Evolutionary conservation across 176 grass and related monocot species (phyloP).

Genomic region (Phragmites australis): DNA sequence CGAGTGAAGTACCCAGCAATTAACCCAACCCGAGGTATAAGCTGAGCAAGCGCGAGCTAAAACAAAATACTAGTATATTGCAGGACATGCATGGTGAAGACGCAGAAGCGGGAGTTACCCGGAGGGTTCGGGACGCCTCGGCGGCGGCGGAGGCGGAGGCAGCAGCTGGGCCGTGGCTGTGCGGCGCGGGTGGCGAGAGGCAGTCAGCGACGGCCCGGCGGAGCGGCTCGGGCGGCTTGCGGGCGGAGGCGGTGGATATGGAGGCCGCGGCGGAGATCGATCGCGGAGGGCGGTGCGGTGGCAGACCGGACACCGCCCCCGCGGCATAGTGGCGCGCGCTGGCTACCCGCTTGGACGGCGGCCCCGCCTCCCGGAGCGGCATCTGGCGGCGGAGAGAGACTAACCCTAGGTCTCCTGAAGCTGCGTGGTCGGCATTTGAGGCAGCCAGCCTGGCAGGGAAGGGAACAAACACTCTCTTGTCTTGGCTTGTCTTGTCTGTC

Average conservation of each 20-base stretch:
- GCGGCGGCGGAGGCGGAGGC: conserved; percentile 54
- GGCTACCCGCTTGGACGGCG: conserved; percentile 46
- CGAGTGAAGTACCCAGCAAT: too few relatives aligned
- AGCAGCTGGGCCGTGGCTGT: conserved; percentile 61
- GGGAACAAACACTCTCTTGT: too few relatives aligned
- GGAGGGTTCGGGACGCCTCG: conserved; percentile 76
- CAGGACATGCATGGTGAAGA: not conserved
- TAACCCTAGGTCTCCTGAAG: conserved; percentile 2
- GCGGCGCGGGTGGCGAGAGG: conserved; percentile 74
- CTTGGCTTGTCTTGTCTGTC: too few relatives aligned
- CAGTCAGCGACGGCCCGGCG: conserved; percentile 90
- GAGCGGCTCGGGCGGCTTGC: conserved; percentile 87
- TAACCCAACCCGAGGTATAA: too few relatives aligned
- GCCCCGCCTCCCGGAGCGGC: conserved; percentile 60
- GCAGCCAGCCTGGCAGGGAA: not conserved
- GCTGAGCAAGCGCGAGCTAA: too few relatives aligned
- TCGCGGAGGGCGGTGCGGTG: conserved; percentile 41
- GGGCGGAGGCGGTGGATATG: conserved; percentile 34
- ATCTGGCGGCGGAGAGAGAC: conserved; percentile 19
- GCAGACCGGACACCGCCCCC: not conserved
- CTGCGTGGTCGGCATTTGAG: not conserved
- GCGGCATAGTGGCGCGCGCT: conserved; percentile 58
- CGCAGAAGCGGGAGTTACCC: conserved; percentile 37
- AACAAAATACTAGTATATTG: too few relatives aligned
- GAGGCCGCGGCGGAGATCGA: conserved; percentile 44